Conservation (phyloP, 1,284 basidiomycete species). For the Afroboletus lepidellus region DNA sequence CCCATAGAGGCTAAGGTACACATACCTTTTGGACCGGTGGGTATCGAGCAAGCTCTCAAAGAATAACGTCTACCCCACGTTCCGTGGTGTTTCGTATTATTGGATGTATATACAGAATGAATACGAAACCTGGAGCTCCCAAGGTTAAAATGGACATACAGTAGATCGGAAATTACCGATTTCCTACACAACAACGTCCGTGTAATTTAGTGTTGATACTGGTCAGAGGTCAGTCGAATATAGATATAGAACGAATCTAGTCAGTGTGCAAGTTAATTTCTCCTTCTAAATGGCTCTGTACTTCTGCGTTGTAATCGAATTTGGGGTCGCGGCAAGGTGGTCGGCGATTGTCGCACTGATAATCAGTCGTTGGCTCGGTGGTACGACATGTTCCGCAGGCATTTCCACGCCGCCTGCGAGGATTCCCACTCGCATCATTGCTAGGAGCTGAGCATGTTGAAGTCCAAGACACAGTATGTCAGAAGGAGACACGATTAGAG, state of each 20-base stretch:
- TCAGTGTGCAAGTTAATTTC: neutral
- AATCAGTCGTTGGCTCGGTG: conserved; percentile 38
- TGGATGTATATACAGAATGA: conserved; percentile 9
- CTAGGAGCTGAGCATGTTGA: conserved; percentile 50
- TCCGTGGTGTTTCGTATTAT: conserved; percentile 1
- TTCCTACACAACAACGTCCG: neutral
- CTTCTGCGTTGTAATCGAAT: neutral
- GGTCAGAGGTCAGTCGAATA: conserved; percentile 4
- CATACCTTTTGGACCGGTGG: conserved; percentile 34
- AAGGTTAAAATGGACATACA: conserved; percentile 5
- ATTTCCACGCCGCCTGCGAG: conserved; percentile 70
- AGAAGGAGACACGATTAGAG: conserved; percentile 2
- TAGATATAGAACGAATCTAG: conserved; percentile 19
- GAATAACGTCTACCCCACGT: conserved; percentile 2
- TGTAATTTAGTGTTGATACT: conserved; percentile 2
- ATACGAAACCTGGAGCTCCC: neutral
- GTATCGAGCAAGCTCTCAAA: conserved; percentile 35
- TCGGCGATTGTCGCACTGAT: conserved; percentile 23
- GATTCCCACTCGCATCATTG: conserved; percentile 82
- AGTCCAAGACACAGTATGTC: neutral
- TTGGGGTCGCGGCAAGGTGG: neutral
- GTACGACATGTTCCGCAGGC: conserved; percentile 36
- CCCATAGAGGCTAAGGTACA: conserved; percentile 35
- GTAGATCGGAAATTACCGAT: neutral
- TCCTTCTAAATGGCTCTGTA: neutral